Base-by-base conservation (phyloP, 106 monocot species). In the Platanthera guangdongensis region DNA sequence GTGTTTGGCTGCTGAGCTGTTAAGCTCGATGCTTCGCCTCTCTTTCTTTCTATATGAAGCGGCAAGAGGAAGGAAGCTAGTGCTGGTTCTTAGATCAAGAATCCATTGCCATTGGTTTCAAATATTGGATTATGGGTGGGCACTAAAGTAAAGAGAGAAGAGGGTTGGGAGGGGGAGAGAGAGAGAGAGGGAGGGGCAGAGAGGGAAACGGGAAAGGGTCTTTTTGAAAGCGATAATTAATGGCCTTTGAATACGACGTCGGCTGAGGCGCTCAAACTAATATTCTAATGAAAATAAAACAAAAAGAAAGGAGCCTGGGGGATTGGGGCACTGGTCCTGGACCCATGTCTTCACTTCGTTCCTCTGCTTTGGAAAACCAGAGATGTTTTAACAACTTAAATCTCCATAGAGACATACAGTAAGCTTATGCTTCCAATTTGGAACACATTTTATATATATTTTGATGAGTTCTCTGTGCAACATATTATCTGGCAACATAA, bases 231-330 rank as follows among this genome's bases (percentile, higher is more conserved):
- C 16, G 70, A 46, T 71, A 47, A 71, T 71, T 71, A 71, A 71
- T 71, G 70, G 70, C 9, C 47, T 48, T 71, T 71, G 70, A 71
- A 71, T 71, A 48, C 70, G 70, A 71, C 70, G 70, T 71, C 13
- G 16, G 45, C 70, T 48, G 70, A 71, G 10, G 70, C 70, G 48
- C 70, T 71, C 70, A 71, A 71, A 71, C 70, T 32, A 71, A 71
- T 48, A 47, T 71, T n/a, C 70, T 71, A 16, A 4, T n/a, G 16
- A 16, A 48, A 71, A 60, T 21, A 60, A 60, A 60, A 60, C 70
- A 71, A 71, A 71, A 71, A 47, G 70, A 59, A 59, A 59, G 59
- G 18, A 59, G 25, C 25, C 0, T 25, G 25, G 25, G 6, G n/a
- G 18, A 59, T 4, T 59, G 59, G 6, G 59, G 18, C 59, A 59